Evolutionary conservation across 148 eudicot species (phyloP), one percentile per base, ranked within the genome.

Genomic region (Rhododendron ovatum): DNA sequence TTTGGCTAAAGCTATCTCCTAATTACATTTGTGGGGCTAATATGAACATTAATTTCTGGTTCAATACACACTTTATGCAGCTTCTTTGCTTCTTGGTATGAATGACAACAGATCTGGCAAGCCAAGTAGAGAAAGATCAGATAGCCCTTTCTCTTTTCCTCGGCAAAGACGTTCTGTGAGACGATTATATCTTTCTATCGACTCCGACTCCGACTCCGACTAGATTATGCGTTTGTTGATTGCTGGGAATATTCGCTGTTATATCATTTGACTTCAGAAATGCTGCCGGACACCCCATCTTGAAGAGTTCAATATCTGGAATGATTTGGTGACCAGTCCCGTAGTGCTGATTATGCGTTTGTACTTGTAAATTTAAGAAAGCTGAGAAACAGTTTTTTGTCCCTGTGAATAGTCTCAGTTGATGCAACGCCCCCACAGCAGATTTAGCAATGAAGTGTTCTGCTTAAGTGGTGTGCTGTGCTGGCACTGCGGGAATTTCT

Each of bases 141-240:
- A 91, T 63, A 93, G 95, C 89, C 95, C 95, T 83, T 92, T 95
- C 86, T 82, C 90, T 67, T 91, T 91, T 91, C 95, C 98, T 57
- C 98, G 93, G 24, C 93, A 90, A 78, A 89, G 91, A 78, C 98
- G 98, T 65, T 93, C 98, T 83, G 96, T 92, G 43, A 92, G 93
- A 59, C 91, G 96, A 83, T 81, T 92, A 69, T 90, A 88, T 86
- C 91, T 96, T 24, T 91, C 95, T 51, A 93, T 94, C 55, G 94
- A 95, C 84, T 88, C 99, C 18, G 96, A 94, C 84, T 88, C 99
- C 18, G 98, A 93, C 17, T 93, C 96, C 5, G 96, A 96, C 82
- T 94, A 87, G 87, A 88, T 79, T 48, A 53, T 18, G 78, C 69
- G 41, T n/a, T 13, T 4, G 10, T 22, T 55, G 35, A 63, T 87